A percentile compares a stretch with the other conserved stretches of the same genome.
phyloP scores from a whole-genome alignment of 202 grass and related monocot genomes.

The Musa balbisiana region DNA sequence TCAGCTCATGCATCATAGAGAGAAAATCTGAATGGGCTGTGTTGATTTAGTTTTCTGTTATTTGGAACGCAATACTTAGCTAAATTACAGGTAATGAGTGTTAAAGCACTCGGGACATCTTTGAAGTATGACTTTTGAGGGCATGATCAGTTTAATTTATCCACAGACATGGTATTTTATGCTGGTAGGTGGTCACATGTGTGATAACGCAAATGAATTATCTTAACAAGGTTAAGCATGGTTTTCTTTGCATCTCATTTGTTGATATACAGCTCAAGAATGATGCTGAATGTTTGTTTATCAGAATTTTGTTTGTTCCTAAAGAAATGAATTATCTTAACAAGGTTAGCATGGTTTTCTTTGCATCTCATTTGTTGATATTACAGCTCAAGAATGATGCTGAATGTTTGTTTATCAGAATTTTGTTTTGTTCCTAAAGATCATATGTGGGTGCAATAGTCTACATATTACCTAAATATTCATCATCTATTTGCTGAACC shows the following conservation, averaged over 20 bases:
- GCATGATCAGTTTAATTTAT: conserved; percentile 75
- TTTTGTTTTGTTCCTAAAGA: not conserved
- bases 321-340: conserved; percentile 88
- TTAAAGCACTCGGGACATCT: conserved; percentile 93
- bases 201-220: conserved; percentile 98
- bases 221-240: conserved; percentile 79
- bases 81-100: conserved; percentile 85
- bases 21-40: not conserved
- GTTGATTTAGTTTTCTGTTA: conserved; percentile 4
- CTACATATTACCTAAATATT: too few species aligned
- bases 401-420: not conserved
- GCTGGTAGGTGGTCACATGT: conserved; percentile 76
- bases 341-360: conserved; percentile 45
- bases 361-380: not conserved
- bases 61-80: conserved; percentile 4
- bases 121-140: conserved; percentile 93
- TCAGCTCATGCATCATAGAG: not conserved
- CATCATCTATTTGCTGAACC: too few species aligned
- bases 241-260: not conserved
- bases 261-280: not conserved
- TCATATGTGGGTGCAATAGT: not conserved
- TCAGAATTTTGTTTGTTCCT: not conserved
- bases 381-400: not conserved
- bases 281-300: not conserved
- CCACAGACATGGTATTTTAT: conserved; percentile 93